Base-by-base conservation (phyloP, 805 yeast species). In the Babjeviella inositovora region DNA sequence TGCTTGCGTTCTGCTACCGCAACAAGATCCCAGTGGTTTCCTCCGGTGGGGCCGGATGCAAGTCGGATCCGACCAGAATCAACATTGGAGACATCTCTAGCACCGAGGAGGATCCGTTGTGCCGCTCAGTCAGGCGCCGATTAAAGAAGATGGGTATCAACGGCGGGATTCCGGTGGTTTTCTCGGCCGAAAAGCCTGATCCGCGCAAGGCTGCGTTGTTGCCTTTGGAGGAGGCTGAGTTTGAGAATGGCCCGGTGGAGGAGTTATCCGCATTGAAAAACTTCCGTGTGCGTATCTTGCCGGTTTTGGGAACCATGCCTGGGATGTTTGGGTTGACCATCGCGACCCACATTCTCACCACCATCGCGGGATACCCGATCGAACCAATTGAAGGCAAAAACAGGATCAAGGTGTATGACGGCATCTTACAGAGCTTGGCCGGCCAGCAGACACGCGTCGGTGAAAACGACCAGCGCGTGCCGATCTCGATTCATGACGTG, bases 31-130 rank as follows among this genome's bases (percentile, higher is more conserved):
- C 65, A n/a, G 76, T 84, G 15, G 64, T 90, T 18, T 72, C 93
- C 4, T 79, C 95, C 1, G 92, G 92, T 70, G 99, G 99, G 14
- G 97, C 99, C 1, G 93, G 95, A 4, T 76, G 94, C 35, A 90
- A 90, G 45, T 75, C 93, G 24, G 99, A 90, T 43, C 92, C 97
- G 8, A 75, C 96, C 3, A 60, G 97, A 38, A 68, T 90, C 27
- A 79, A 82, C 41, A 62, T 90, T 19, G 84, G 84, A 16, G 99
- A 90, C 47, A 69, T 90, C 25, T 72, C 92, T 16, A 67, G 65
- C 24, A 80, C 98, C 0, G 87, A 79, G 38, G 99, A 90, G 47
- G 99, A 90, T 46, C 90, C 96, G 5, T 56, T 90, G 28, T 80
- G 95, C 8, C 66, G 93, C 31, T 55, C 87, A 0, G 93, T 84